Base-by-base conservation (phyloP, 345 rosid species). In the Firmiana major region DNA sequence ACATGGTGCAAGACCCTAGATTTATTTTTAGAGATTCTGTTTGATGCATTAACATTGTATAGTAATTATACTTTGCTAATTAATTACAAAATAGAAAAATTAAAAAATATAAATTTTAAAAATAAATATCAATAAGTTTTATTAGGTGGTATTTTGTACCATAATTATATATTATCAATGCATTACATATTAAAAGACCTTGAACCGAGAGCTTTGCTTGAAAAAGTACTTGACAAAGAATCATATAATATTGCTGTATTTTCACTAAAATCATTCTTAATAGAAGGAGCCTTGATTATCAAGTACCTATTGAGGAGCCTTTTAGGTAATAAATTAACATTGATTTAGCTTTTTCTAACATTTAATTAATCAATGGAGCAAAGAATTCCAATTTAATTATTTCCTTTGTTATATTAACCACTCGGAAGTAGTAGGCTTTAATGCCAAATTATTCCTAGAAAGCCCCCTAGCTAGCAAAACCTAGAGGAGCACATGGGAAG, bases 401-500 rank as follows among this genome's bases (percentile, higher is more conserved):
- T 75, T 42, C 43, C n/a, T 74, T 81, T 71, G 17, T 63, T 53
- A 72, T 17, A 12, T 53, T 55, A 72, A 38, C 69, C 81, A 80
- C 75, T 80, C 69, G 79, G 79, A 53, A 55, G 34, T 31, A 31
- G 46, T 81, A 84, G 80, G 51, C 85, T 84, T 82, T 74, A 45
- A 46, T 4, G 49, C 75, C 76, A 79, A 81, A 31, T 31, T 31
- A 31, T 31, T 31, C 34, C 34, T 31, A 3, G 34, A 63, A 68
- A 71, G 40, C 36, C 70, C 75, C 63, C 58, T 63, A 31, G 57
- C 68, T 48, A 31, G 63, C 43, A 16, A 77, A 78, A 68, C 70
- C 62, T 40, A 45, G 38, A 76, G 63, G 80, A 80, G 84, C 87
- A 85, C 87, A 86, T 86, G 84, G 85, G 84, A 57, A 72, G 87